Base-by-base conservation (phyloP, 1,284 basidiomycete genomes). In the Cutaneotrichosporon sp. region DNA sequence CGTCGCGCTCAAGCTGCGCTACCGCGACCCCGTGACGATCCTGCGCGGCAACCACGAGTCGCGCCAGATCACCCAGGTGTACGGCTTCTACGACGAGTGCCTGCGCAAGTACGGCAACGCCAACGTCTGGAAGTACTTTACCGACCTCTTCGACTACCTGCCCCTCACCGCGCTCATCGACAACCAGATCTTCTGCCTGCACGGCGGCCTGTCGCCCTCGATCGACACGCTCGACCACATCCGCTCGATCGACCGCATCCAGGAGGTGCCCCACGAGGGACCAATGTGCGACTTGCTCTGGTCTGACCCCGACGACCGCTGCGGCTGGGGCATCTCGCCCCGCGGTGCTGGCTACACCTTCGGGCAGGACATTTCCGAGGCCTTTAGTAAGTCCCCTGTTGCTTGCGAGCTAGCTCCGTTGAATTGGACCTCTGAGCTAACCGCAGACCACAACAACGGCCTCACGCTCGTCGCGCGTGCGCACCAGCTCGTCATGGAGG, bases 171-270 rank as follows among this genome's bases (percentile, higher is more conserved):
- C 95, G 29, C 85, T 99, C 74, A 97, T 99, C 77, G 95, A 99
- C 79, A 95, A 97, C 79, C 95, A 97, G 87, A 99, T 99, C 86
- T 99, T 99, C 86, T 99, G 95, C 81, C 86, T 99, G 66, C 95
- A 99, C 80, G 95, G 97, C 57, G 95, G 97, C 63, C 89, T 99
- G 43, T 98, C 95, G 60, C 95, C 97, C 25, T 98, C 95, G 65
- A 99, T 99, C 80, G 95, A 99, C 83, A 98, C 95, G 65, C 89
- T 99, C 68, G 97, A 99, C 84, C 95, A 98, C 79, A 95, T 98
- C 68, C 91, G 95, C 69, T 94, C 92, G 60, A 98, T 99, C 77
- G 95, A 98, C 84, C 90, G 95, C 62, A 93, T 97, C 71, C 95
- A 99, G 81, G 95, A 99, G 79, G 95, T 99, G 3, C 95, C 95